Conservation (phyloP, 2,329 filamentous ascomycete genomes). For the Phyllosticta citrichinensis region DNA sequence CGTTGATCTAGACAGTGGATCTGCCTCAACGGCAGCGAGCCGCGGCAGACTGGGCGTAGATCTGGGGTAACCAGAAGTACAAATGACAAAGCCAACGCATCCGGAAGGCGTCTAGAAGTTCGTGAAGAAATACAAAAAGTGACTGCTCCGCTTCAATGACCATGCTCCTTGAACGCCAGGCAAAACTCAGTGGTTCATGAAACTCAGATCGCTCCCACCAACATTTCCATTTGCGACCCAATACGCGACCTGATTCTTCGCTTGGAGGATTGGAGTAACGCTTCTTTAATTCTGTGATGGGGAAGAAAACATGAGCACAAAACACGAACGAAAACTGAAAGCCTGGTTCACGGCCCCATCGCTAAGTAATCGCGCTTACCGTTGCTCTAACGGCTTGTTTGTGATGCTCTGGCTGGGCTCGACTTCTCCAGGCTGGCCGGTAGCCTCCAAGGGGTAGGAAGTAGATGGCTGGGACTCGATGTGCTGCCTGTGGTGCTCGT, state of each 20-base stretch:
- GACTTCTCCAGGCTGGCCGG: constrained; percentile 49
- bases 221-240: background rate
- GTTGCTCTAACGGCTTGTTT: constrained; percentile 49
- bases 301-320: background rate
- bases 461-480: constrained; percentile 73
- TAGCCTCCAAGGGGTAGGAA: constrained; percentile 67
- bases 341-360: background rate
- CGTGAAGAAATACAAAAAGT: background rate
- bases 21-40: background rate
- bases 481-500: constrained; percentile 78
- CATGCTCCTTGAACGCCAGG: background rate
- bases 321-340: background rate
- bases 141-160: background rate
- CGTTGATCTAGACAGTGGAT: background rate
- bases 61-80: background rate
- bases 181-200: background rate
- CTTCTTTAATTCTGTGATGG: background rate
- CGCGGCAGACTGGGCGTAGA: background rate
- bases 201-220: background rate
- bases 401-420: constrained; percentile 49
- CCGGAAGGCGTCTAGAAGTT: background rate
- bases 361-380: constrained; percentile 31
- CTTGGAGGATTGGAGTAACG: background rate
- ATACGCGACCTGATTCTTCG: background rate
- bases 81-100: background rate